Evolutionary conservation across 2,329 filamentous ascomycete genomes (phyloP), one percentile per base, ranked within the genome.

Genomic region (Domatiomyces catenatus): DNA sequence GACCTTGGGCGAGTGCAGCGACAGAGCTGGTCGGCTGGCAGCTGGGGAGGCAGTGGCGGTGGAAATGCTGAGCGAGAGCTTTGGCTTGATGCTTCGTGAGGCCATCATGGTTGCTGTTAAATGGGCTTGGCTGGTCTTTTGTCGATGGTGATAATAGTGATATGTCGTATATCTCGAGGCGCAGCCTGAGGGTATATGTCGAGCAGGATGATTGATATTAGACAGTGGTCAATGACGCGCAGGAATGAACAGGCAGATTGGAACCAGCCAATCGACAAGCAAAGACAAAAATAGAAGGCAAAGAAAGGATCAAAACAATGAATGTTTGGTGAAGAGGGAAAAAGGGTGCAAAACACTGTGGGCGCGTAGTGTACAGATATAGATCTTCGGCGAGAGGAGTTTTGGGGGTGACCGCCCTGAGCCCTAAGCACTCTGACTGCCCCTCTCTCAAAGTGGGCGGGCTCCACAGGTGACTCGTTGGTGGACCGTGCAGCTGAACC

Each of bases 41-140:
- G 52, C 52, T 47, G 51, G 19, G 24, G 62, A 46, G 50, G 58
- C 64, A 54, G 65, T 61, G 20, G 63, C 60, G 44, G 57, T 56
- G 53, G 69, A 65, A 55, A 72, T 71, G 63, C 62, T 69, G 60
- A 74, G 57, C 47, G 68, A 67, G 56, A 73, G 66, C 66, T 72
- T 71, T 46, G 71, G 71, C 56, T 67, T 70, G 52, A 64, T 60
- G 53, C 64, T 63, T 54, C 66, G 60, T 59, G 67, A 63, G 58
- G 67, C 65, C 66, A 71, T 68, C 60, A 61, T 69, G 20, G 52
- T 58, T 53, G 50, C 43, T 47, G 44, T 43, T 32, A 22, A 22
- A 15, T 5, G 48, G 42, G 39, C n/a, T 10, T 15, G 42, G 39
- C n/a, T 10, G 6, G 15, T 46, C 12, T 26, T 49, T 49, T 22